A percentile compares a stretch with the other conserved stretches of the same genome.
phyloP scores from a whole-genome alignment of 345 rosid genomes.

The Alliaria petiolata region DNA sequence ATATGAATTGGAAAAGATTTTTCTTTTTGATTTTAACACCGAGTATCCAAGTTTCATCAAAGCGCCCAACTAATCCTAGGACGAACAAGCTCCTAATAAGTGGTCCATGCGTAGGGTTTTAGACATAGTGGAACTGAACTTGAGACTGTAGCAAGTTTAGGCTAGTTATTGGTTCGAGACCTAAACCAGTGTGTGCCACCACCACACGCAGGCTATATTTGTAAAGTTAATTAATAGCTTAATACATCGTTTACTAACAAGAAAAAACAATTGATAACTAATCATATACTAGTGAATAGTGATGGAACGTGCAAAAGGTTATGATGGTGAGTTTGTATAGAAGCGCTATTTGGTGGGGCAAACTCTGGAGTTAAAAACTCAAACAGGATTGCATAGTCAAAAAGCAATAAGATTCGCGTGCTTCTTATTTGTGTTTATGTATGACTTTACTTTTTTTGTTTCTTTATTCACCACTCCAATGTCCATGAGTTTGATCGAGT shows the following conservation, averaged over 20 bases:
- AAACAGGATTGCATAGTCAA: not conserved
- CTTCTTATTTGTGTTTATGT: slow-evolving; percentile 16
- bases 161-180: not conserved
- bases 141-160: not conserved
- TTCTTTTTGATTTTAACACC: too few species aligned
- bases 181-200: not conserved
- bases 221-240: not conserved
- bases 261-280: not conserved
- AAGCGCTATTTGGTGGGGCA: not conserved
- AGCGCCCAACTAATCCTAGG: too few species aligned
- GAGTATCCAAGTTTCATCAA: too few species aligned
- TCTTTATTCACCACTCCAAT: not conserved
- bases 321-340: slow-evolving; percentile 17
- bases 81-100: not conserved
- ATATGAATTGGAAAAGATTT: too few species aligned
- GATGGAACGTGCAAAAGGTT: slow-evolving; percentile 22
- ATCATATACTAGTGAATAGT: not conserved
- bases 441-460: not conserved
- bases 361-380: not conserved
- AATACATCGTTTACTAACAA: not conserved
- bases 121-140: not conserved
- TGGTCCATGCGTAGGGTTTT: not conserved
- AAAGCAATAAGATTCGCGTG: slow-evolving; percentile 23
- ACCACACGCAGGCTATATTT: not conserved
- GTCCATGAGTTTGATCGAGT: not conserved